A percentile compares a stretch with the other conserved stretches of the same genome.
Evolutionary conservation across 2,329 filamentous ascomycete genomes (phyloP).

Genomic region (Penicillium sclerotigenum): DNA sequence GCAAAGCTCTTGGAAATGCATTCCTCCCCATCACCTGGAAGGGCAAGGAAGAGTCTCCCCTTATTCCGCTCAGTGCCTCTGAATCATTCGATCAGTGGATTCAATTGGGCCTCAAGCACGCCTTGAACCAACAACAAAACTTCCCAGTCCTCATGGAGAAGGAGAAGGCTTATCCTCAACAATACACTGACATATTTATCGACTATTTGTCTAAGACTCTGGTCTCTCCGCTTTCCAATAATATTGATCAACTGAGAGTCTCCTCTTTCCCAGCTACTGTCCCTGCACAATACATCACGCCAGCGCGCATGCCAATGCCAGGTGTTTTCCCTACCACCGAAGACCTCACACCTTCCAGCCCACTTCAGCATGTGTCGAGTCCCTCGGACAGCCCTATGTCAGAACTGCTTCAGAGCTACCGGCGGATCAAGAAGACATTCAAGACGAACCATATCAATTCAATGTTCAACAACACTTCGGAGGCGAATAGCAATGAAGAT

Average conservation of each 20-base stretch:
- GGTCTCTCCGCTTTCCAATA: slow-evolving; percentile 49
- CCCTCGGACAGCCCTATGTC: slow-evolving; percentile 36
- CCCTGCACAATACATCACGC: slow-evolving; percentile 27
- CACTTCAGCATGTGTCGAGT: slow-evolving; percentile 31
- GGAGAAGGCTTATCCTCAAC: slow-evolving; percentile 32
- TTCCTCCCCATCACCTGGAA: slow-evolving; percentile 97
- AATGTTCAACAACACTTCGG: slow-evolving; percentile 44
- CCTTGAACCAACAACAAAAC: slow-evolving; percentile 50
- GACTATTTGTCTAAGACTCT: slow-evolving; percentile 52
- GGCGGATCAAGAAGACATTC: slow-evolving; percentile 55
- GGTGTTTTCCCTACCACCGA: slow-evolving; percentile 40
- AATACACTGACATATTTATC: slow-evolving; percentile 49
- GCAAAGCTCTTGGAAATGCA: slow-evolving; percentile 91
- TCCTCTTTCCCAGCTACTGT: slow-evolving; percentile 27
- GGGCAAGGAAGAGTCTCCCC: slow-evolving; percentile 78
- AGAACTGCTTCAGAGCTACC: slow-evolving; percentile 56
- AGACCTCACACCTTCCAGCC: slow-evolving; percentile 29
- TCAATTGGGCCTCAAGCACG: slow-evolving; percentile 53
- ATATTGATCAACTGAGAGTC: slow-evolving; percentile 34
- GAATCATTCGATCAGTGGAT: slow-evolving; percentile 68
- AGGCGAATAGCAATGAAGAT: slow-evolving; percentile 45
- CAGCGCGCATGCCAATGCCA: slow-evolving; percentile 37
- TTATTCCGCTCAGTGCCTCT: slow-evolving; percentile 64
- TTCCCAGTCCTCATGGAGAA: slow-evolving; percentile 41
- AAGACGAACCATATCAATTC: slow-evolving; percentile 50